phyloP scores from a whole-genome alignment of 1,284 basidiomycete genomes.

The Trametes hirsuta region DNA sequence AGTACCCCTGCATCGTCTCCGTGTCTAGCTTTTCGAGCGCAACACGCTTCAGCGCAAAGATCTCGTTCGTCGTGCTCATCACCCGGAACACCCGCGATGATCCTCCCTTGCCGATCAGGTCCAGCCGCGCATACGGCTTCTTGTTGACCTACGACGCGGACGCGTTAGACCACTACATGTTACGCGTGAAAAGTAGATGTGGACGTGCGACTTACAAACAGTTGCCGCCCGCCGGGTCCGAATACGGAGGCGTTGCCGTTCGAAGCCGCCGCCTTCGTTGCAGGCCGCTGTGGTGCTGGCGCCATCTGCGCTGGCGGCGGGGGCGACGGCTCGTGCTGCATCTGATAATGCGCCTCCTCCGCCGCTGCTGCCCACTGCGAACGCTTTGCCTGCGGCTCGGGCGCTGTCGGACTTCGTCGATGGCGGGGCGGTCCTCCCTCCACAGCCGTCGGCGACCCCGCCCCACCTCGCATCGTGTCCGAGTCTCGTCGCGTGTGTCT shows the following conservation, averaged over 20 bases:
- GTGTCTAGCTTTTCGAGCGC: slow-evolving; percentile 83
- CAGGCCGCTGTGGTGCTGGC: slow-evolving; percentile 9
- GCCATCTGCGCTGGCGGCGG: not conserved
- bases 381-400: slow-evolving; percentile 46
- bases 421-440: slow-evolving; percentile 41
- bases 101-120: slow-evolving; percentile 89
- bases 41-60: slow-evolving; percentile 90
- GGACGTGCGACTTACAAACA: not conserved
- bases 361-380: slow-evolving; percentile 13
- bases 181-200: slow-evolving; percentile 17
- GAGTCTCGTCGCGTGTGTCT: slow-evolving; percentile 70
- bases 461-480: slow-evolving; percentile 57
- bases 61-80: slow-evolving; percentile 72
- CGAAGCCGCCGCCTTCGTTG: slow-evolving; percentile 8
- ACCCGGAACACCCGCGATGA: slow-evolving; percentile 94
- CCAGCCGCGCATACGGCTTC: slow-evolving; percentile 79
- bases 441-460: slow-evolving; percentile 43
- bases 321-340: slow-evolving; percentile 2
- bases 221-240: not conserved
- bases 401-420: slow-evolving; percentile 65
- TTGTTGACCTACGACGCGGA: slow-evolving; percentile 69
- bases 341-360: slow-evolving; percentile 14
- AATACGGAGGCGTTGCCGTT: not conserved
- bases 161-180: slow-evolving; percentile 35
- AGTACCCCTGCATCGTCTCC: slow-evolving; percentile 89